Conservation (phyloP, 192 early-diverging fungal species). For the Pilaira anomala region DNA sequence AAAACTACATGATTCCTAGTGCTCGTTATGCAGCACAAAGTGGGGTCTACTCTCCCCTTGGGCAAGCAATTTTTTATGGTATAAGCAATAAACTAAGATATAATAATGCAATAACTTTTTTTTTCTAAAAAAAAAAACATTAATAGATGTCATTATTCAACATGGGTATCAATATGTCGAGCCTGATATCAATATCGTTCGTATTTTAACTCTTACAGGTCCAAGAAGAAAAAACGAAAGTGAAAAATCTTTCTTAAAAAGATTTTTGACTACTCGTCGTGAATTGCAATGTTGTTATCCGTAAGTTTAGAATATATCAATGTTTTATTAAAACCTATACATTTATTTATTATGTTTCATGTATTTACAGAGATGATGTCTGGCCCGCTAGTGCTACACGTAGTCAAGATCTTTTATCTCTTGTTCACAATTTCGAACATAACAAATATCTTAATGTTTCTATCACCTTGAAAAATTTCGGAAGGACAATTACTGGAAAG, state of each 20-base stretch:
- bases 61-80: constrained; percentile 37
- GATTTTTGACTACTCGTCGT: constrained; percentile 28
- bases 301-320: neutral
- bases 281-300: constrained; percentile 29
- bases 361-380: constrained; percentile 19
- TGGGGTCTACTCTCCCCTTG: constrained; percentile 20
- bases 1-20: constrained; percentile 19
- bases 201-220: constrained; percentile 27
- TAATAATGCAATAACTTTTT: neutral
- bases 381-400: constrained; percentile 29
- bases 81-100: neutral
- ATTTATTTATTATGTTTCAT: neutral
- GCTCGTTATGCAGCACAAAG: constrained; percentile 19
- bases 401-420: constrained; percentile 15
- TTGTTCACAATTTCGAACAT: constrained; percentile 10
- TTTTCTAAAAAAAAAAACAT: neutral
- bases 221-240: constrained; percentile 10
- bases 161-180: constrained; percentile 35
- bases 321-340: too few relatives aligned
- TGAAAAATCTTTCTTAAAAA: constrained; percentile 20
- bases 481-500: constrained; percentile 22
- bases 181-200: constrained; percentile 29
- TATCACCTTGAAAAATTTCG: constrained; percentile 16
- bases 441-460: constrained; percentile 25
- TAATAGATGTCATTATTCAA: constrained; percentile 33